Base-by-base conservation (phyloP, 768 basidiomycete genomes). In the Tephrocybe rancida region DNA sequence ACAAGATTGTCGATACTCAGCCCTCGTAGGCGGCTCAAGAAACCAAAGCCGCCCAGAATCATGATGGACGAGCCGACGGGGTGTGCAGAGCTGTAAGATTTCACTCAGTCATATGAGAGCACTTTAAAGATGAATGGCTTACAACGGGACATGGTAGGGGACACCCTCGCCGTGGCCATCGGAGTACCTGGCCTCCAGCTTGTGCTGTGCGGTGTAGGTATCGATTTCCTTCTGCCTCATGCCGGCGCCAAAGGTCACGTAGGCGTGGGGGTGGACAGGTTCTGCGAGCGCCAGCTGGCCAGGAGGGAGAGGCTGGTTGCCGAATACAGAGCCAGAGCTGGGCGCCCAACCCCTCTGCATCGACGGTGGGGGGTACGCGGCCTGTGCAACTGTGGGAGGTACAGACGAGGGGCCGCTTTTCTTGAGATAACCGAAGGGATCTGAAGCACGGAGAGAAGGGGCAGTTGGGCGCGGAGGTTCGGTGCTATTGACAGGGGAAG, bases 1-100 rank as follows among this genome's bases (percentile, higher is more conserved):
- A 95, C 88, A 22, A 96, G 73, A 64, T 90, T 92, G 67, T 98
- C 95, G 64, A 94, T 82, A 54, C 91, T 94, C 50, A 97, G 75
- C 5, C 95, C 95, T 57, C 87, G 82, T 60, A 93, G 70, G 47
- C 95, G 81, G 47, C 90, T 86, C 39, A 95, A 74, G 72, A 96
- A 84, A 1, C 95, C 95, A 63, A 96, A 96, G 1, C 95, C 95
- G 16, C 90, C 93, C 3, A 90, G 78, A 54, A 92, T 71, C 88
- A 92, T 88, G 53, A 88, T 82, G 9, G 86, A 85, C 48, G 88
- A 88, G 14, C 90, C 88, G 3, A 82, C 85, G 3, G 91, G 90
- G 61, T 92, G 88, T 22, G 90, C 89, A 29, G 89, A 78, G 56
- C 89, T 91, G 55, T 32, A 54, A 32, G 35, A 50, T 26, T 18